These are phyloP conservation scores for Ustilago trichophora DNA, from an alignment of 1,284 basidiomycete species.

Conservation along the genomic window DNA sequence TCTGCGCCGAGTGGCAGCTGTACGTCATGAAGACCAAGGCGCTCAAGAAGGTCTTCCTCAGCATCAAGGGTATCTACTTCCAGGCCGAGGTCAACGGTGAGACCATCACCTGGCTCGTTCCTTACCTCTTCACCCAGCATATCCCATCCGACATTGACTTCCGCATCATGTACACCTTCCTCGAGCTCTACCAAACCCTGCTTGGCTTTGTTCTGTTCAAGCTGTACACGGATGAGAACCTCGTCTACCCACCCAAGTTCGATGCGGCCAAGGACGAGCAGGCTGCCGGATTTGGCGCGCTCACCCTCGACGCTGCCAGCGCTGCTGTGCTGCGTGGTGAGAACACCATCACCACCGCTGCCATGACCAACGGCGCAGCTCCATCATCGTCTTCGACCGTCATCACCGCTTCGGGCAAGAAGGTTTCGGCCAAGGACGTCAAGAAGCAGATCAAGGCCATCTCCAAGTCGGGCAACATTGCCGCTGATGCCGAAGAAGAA, in stretches of 20 bases:
- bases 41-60: conserved; percentile 90
- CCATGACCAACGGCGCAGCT: conserved; percentile 15
- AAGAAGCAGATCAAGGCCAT: conserved; percentile 71
- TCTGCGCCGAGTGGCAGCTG: conserved; percentile 75
- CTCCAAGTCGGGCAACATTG: conserved; percentile 40
- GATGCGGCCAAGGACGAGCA: conserved; percentile 84
- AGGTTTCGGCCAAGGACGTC: conserved; percentile 69
- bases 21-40: conserved; percentile 90
- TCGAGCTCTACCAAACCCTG: conserved; percentile 97
- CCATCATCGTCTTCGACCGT: conserved; percentile 39
- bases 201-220: conserved; percentile 97
- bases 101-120: conserved; percentile 93
- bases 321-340: conserved; percentile 57
- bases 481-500: conserved; percentile 39
- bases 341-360: conserved; percentile 25
- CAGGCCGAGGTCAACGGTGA: conserved; percentile 95
- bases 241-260: conserved; percentile 93
- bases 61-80: conserved; percentile 98
- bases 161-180: conserved; percentile 96
- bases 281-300: conserved; percentile 85
- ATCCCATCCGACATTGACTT: conserved; percentile 95
- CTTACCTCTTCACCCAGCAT: conserved; percentile 96
- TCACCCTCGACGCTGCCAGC: conserved; percentile 76
- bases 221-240: conserved; percentile 90
- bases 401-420: conserved; percentile 63